A percentile compares a stretch with the other conserved stretches of the same genome.
These are phyloP conservation scores for Suillus spraguei DNA, from an alignment of 768 basidiomycete species.

Conservation along the genomic window DNA sequence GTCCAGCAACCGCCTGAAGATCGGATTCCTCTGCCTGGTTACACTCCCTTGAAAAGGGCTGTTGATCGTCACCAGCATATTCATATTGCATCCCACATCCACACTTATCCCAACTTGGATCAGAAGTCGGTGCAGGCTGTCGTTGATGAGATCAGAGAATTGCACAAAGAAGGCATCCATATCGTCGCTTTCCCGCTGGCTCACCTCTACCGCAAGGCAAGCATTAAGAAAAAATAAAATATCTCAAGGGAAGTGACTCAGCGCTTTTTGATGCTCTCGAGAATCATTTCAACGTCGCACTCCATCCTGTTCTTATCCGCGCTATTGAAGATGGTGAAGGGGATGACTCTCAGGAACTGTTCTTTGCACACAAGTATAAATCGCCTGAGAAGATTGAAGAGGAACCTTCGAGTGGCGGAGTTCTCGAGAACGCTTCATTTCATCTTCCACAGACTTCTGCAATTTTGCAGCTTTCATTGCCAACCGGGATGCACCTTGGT, in stretches of 20 bases:
- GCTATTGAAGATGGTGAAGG: not conserved
- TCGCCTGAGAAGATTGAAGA: not conserved
- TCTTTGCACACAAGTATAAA: not conserved
- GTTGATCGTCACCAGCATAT: too few species aligned
- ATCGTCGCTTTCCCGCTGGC: not conserved
- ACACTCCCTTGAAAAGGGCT: not conserved
- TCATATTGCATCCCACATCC: not conserved
- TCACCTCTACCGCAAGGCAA: conserved; percentile 2
- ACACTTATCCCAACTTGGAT: not conserved
- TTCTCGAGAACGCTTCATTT: not conserved
- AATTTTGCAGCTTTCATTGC: not conserved
- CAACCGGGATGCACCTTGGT: not conserved
- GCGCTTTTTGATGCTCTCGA: not conserved
- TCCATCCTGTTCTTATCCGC: not conserved
- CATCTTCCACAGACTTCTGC: not conserved
- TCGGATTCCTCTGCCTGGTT: not conserved
- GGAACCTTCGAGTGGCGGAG: not conserved
- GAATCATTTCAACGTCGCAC: not conserved
- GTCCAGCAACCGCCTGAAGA: not conserved
- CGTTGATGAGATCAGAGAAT: not conserved
- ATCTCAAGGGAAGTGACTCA: not conserved
- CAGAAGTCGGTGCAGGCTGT: not conserved
- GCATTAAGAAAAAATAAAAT: not conserved
- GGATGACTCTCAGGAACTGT: too few species aligned
- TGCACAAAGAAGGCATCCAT: not conserved